Percentiles rank a stretch among this genome's conserved stretches.
These are phyloP conservation scores for Salix brachista DNA, from an alignment of 345 rosid genomes.

Conservation along the genomic window DNA sequence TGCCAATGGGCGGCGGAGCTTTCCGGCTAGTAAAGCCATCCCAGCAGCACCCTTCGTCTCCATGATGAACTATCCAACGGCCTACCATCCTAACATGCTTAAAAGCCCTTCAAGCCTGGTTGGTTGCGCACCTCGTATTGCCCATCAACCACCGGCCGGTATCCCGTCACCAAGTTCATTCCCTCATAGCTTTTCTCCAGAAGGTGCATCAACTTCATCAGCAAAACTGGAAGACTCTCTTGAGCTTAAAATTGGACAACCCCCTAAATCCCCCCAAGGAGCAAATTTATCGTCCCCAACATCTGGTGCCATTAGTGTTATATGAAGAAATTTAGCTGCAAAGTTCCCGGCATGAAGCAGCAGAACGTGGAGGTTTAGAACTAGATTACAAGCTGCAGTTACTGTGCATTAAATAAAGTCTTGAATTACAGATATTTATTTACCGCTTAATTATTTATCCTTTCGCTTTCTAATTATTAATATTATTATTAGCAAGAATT, in stretches of 20 bases:
- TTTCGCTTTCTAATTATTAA: too few relatives aligned
- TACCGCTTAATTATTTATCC: too few relatives aligned
- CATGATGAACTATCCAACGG: conserved; percentile 6
- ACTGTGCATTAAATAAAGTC: too few relatives aligned
- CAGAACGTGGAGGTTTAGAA: background rate
- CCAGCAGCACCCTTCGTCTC: background rate
- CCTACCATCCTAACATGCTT: background rate
- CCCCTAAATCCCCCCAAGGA: conserved; percentile 4
- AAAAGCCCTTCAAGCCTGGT: background rate
- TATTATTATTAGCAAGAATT: too few relatives aligned
- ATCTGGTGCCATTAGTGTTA: conserved; percentile 18
- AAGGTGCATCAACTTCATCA: background rate
- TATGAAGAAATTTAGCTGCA: background rate
- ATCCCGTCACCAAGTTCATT: conserved; percentile 9
- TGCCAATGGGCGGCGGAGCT: background rate
- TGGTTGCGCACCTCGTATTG: background rate
- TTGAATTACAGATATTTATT: too few relatives aligned
- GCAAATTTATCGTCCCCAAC: conserved; percentile 5
- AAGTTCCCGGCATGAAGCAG: background rate
- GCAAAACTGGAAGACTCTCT: conserved; percentile 1
- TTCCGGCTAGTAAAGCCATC: background rate
- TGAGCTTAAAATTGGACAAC: conserved; percentile 17
- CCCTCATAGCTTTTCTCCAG: background rate
- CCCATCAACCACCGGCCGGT: conserved; percentile 15
- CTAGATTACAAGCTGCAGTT: background rate